These are phyloP conservation scores for Pseudogymnoascus sp. DNA, from an alignment of 2,329 filamentous ascomycete genomes.

Conservation along the genomic window DNA sequence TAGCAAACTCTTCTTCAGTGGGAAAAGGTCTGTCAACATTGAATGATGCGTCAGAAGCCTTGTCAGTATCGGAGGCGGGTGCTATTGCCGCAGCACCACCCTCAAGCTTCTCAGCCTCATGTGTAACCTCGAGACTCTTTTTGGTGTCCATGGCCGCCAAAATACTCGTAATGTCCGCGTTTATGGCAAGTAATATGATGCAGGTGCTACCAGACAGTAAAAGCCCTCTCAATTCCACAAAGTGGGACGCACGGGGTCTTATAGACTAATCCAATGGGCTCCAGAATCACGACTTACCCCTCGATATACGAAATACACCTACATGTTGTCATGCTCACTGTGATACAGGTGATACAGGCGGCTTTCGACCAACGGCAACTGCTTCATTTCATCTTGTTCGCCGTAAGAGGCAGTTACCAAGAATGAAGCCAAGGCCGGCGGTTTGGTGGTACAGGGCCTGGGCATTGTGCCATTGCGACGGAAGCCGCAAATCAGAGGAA, in stretches of 20 bases:
- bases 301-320: background rate
- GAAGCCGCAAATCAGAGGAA: background rate
- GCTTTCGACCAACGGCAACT: background rate
- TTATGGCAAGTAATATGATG: background rate
- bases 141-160: slow-evolving; percentile 13
- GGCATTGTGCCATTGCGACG: background rate
- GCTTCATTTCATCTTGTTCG: background rate
- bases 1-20: slow-evolving; percentile 53
- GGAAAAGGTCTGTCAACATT: slow-evolving; percentile 29
- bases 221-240: background rate
- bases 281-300: background rate
- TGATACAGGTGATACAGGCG: slow-evolving; percentile 1
- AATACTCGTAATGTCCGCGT: background rate
- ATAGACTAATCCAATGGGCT: background rate
- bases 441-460: background rate
- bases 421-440: background rate
- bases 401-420: slow-evolving; percentile 7
- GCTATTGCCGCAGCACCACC: background rate
- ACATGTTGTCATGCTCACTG: background rate
- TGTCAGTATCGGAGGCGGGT: slow-evolving; percentile 8
- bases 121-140: slow-evolving; percentile 14
- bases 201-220: background rate
- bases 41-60: slow-evolving; percentile 10
- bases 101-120: slow-evolving; percentile 12
- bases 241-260: background rate